Evolutionary conservation across 2,329 filamentous ascomycete species (phyloP).

Genomic region (Ophiostoma ulmi): DNA sequence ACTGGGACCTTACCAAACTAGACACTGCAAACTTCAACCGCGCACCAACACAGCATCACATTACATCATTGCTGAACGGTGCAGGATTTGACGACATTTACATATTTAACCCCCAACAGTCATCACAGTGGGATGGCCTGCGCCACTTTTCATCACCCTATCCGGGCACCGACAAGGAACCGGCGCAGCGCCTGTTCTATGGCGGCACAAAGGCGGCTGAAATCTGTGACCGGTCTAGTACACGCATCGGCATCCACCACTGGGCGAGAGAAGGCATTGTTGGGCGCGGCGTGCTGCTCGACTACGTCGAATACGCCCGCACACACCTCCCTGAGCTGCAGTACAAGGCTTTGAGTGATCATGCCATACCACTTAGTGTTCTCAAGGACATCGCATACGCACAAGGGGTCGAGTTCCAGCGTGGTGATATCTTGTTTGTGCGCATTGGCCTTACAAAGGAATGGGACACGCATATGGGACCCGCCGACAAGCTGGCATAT

Average conservation of each 20-base stretch:
- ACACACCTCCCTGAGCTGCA: slow-evolving; percentile 29
- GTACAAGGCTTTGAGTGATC: slow-evolving; percentile 36
- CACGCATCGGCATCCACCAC: slow-evolving; percentile 40
- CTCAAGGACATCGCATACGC: slow-evolving; percentile 38
- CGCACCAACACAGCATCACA: slow-evolving; percentile 33
- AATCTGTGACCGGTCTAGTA: slow-evolving; percentile 41
- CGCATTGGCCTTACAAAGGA: slow-evolving; percentile 45
- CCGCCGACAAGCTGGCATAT: slow-evolving; percentile 30
- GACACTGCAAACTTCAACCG: slow-evolving; percentile 31
- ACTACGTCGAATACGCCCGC: slow-evolving; percentile 43
- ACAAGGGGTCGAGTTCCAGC: slow-evolving; percentile 41
- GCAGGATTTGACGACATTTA: slow-evolving; percentile 37
- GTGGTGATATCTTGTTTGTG: slow-evolving; percentile 51
- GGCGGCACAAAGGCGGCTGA: slow-evolving; percentile 44
- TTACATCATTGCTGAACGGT: slow-evolving; percentile 37
- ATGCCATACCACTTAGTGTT: slow-evolving; percentile 34
- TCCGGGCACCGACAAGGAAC: slow-evolving; percentile 35
- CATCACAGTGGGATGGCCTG: slow-evolving; percentile 47
- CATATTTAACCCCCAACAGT: slow-evolving; percentile 44
- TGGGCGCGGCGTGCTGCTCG: slow-evolving; percentile 48
- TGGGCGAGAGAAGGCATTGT: slow-evolving; percentile 41
- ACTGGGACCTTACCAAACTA: slow-evolving; percentile 38
- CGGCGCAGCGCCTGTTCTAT: slow-evolving; percentile 43
- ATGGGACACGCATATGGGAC: slow-evolving; percentile 40
- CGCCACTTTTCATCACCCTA: slow-evolving; percentile 38